Percentiles rank a stretch among this genome's conserved stretches.
Conservation (phyloP, 768 basidiomycete genomes). For the Trametes elegans region DNA sequence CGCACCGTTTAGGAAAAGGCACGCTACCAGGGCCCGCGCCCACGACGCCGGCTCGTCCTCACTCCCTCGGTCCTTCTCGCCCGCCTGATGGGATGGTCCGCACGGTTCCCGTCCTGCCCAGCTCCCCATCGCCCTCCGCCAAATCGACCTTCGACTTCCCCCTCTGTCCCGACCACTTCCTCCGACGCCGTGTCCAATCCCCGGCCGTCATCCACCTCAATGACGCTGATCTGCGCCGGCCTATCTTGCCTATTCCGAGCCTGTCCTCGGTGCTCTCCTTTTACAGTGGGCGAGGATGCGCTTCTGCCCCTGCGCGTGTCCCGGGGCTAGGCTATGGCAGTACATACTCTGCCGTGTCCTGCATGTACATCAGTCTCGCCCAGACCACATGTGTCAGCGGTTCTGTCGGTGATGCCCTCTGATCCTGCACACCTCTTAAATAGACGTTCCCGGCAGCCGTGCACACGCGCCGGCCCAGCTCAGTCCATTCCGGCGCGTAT, state of each 20-base stretch:
- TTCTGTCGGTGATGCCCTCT: slow-evolving; percentile 1
- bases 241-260: slow-evolving; percentile 5
- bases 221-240: slow-evolving; percentile 17
- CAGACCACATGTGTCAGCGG: not conserved
- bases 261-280: not conserved
- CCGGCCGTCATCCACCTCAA: not conserved
- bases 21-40: not conserved
- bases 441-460: slow-evolving; percentile 11
- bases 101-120: not conserved
- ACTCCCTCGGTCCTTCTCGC: not conserved
- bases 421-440: slow-evolving; percentile 2
- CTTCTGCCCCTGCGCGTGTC: slow-evolving; percentile 3
- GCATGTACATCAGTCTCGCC: not conserved
- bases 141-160: not conserved
- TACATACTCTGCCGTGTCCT: not conserved
- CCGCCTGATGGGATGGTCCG: slow-evolving; percentile 9
- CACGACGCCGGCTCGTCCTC: not conserved
- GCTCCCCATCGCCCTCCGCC: not conserved
- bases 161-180: not conserved
- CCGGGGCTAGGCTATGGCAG: not conserved
- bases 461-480: slow-evolving; percentile 3
- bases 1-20: not conserved
- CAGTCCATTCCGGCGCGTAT: slow-evolving; percentile 6
- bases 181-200: not conserved
- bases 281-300: not conserved